A percentile compares a stretch with the other conserved stretches of the same genome.
Conservation (phyloP, 2,329 filamentous ascomycete species). For the Hypoxylon sp. region DNA sequence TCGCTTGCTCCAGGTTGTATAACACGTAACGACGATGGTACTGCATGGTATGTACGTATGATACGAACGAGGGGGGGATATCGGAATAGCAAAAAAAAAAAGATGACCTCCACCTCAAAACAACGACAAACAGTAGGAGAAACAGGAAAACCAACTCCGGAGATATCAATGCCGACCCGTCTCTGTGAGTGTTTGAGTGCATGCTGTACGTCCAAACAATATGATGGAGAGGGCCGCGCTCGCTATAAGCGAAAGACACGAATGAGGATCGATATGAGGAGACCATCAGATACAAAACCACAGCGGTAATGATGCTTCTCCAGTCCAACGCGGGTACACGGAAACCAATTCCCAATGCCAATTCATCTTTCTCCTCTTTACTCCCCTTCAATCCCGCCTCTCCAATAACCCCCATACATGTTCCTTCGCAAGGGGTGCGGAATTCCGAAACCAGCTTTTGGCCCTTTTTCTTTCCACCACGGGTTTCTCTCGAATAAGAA, state of each 20-base stretch:
- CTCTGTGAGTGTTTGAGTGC: constrained; percentile 35
- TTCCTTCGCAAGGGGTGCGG: constrained; percentile 26
- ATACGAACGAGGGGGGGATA: constrained; percentile 48
- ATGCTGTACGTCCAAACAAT: constrained; percentile 41
- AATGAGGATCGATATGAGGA: constrained; percentile 44
- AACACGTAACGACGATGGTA: constrained; percentile 44
- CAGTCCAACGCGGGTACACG: constrained; percentile 30
- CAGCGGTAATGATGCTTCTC: constrained; percentile 22
- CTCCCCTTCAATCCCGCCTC: constrained; percentile 23
- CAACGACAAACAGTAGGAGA: constrained; percentile 38
- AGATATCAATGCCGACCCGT: constrained; percentile 45
- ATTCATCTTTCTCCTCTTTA: constrained; percentile 35
- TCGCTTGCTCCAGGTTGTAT: constrained; percentile 39
- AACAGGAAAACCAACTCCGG: constrained; percentile 44
- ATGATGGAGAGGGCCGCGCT: constrained; percentile 36
- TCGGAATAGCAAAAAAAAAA: constrained; percentile 38
- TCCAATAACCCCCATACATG: constrained; percentile 33
- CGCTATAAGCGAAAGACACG: constrained; percentile 45
- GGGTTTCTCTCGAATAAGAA: constrained; percentile 33
- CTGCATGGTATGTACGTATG: constrained; percentile 43
- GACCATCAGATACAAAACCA: constrained; percentile 40
- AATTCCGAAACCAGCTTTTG: constrained; percentile 38
- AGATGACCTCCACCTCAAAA: constrained; percentile 41
- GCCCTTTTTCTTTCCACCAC: constrained; percentile 40
- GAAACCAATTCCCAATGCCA: constrained; percentile 25